Evolutionary conservation across 331 rosid species (phyloP), one percentile per base, ranked within the genome.

Genomic region (Dryas integrifolia): DNA sequence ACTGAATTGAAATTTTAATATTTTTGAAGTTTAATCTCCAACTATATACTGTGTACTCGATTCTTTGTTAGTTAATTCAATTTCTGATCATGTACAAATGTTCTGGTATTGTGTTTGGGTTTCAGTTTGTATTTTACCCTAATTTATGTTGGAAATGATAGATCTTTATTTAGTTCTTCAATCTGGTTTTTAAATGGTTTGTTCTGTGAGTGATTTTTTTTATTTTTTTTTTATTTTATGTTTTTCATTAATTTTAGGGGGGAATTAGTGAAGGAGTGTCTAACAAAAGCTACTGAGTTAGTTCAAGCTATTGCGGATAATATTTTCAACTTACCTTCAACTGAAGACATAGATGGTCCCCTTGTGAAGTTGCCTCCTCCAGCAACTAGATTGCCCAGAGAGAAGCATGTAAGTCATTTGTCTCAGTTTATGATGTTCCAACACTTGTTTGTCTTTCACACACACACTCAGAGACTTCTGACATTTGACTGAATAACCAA

Each of bases 281-380:
- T 94, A 45, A 66, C 73, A 35, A 86, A 80, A 82, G 97, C 92
- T 52, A 84, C 97, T 2, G 86, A 88, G 76, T 67, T 91, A 64
- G 96, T 86, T 83, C 96, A 94, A 77, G 84, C 85, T 67, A 85
- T 89, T 7, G 88, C 88, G 0, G 82, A 89, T 79, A 52, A 79
- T 15, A 86, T 94, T 65, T 94, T 94, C 72, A 70, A 80, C 67
- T 65, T 85, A 45, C 97, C 88, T 51, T 82, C 98, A 2, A 85
- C 88, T 3, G 89, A 89, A 82, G 89, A 86, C 39, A 52, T 87
- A 24, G 96, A 89, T 55, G 96, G 98, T 4, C 92, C 97, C 14
- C 89, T 94, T 16, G 89, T 94, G 75, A 83, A 65, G 53, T 82
- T 94, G 83, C 97, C 96, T 26, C 73, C 79, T 0, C 96, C 96